phyloP scores from a whole-genome alignment of 495 filamentous ascomycete genomes.

The Tuber borchii region DNA sequence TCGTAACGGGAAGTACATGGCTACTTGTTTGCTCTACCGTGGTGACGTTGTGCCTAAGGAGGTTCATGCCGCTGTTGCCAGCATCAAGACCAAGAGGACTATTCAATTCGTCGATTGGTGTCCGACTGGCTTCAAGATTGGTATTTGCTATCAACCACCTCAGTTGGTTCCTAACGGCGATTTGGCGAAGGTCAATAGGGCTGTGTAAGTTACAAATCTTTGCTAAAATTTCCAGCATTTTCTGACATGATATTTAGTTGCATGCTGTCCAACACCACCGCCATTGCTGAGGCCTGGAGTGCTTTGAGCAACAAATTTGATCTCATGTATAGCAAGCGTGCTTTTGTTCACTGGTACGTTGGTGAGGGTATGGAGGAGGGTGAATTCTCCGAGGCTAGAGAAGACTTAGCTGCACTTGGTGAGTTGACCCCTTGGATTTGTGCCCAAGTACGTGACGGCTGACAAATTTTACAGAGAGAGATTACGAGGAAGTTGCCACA shows the following conservation, averaged over 20 bases:
- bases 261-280: slow-evolving; percentile 89
- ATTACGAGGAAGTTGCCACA: slow-evolving; percentile 98
- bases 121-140: slow-evolving; percentile 92
- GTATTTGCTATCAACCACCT: slow-evolving; percentile 89
- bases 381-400: slow-evolving; percentile 83
- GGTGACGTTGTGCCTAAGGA: slow-evolving; percentile 83
- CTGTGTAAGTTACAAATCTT: slow-evolving; percentile 49
- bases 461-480: slow-evolving; percentile 59
- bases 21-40: slow-evolving; percentile 80
- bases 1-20: slow-evolving; percentile 92
- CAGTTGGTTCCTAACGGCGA: slow-evolving; percentile 69
- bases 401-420: slow-evolving; percentile 74
- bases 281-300: slow-evolving; percentile 84
- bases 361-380: slow-evolving; percentile 96
- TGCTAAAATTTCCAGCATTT: not conserved
- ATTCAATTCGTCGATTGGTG: slow-evolving; percentile 95
- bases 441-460: slow-evolving; percentile 11
- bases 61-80: slow-evolving; percentile 69
- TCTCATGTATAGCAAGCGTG: slow-evolving; percentile 93
- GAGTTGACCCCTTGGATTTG: slow-evolving; percentile 14
- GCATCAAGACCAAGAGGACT: slow-evolving; percentile 75
- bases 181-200: slow-evolving; percentile 76
- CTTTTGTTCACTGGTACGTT: slow-evolving; percentile 93
- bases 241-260: slow-evolving; percentile 43
- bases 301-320: slow-evolving; percentile 91